Evolutionary conservation across 2,329 filamentous ascomycete genomes (phyloP), one percentile per base, ranked within the genome.

Genomic region (Magnaporthiopsis poae): DNA sequence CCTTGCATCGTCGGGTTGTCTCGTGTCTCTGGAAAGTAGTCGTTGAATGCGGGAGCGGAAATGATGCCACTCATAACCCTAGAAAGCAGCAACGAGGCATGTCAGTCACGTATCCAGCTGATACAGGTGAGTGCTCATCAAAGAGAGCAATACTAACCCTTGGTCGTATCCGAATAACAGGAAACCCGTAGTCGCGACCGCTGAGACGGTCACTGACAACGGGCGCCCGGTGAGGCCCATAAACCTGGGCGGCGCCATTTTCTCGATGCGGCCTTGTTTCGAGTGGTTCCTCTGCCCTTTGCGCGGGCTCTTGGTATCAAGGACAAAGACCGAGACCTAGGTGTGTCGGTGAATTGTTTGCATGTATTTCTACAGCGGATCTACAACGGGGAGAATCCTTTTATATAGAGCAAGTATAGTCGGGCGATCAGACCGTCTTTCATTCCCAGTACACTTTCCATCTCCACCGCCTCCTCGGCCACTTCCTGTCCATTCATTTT

Each of bases 121-220:
- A 2, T 33, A 15, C 0, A 27, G 2, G 31, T 12, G 2, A 9
- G 2, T 25, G 46, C 2, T 56, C 2, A 5, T 9, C 5, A 21
- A 25, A n/a, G 46, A 8, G n/a, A n/a, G 21, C 8, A 18, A 1
- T 5, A 64, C 62, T 59, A 25, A 80, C 77, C 77, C 79, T 74
- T 81, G 84, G 68, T 86, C 83, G 71, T 85, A 86, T 66, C 83
- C 83, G 68, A 85, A 86, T n/a, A 85, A 79, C 35, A 87, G 73
- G 77, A 88, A 87, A 29, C 84, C 86, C 64, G 84, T 86, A 0
- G 86, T 88, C 4, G 86, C 85, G 33, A 89, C 81, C n/a, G 82
- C 80, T 1, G 87, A 87, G 62, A 89, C 81, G 59, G 81, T 77
- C 68, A 87, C 71, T 25, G 82, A 84, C 65, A 89, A 79, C 56